phyloP scores from a whole-genome alignment of 257 asterid species.

The Osmanthus fragrans region DNA sequence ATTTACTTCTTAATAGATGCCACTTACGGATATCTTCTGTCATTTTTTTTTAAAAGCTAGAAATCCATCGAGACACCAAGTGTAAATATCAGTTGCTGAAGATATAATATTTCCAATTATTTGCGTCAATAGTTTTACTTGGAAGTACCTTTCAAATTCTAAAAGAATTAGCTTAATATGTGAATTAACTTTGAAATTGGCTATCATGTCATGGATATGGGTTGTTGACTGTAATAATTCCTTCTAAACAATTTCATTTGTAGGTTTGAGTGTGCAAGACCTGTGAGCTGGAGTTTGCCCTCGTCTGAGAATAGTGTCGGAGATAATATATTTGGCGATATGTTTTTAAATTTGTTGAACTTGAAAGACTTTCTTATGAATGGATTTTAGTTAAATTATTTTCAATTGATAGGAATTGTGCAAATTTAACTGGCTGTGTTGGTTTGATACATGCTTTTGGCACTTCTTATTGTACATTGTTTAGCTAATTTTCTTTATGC shows the following conservation, averaged over 20 bases:
- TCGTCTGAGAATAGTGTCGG: too few relatives aligned
- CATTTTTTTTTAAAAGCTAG: not conserved
- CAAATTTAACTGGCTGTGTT: not conserved
- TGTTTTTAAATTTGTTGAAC: not conserved
- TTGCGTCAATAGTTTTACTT: not conserved
- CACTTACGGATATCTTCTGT: not conserved
- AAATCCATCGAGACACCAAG: not conserved
- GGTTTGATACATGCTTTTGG: not conserved
- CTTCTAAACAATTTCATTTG: not conserved
- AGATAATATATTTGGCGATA: not conserved
- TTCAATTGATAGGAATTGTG: not conserved
- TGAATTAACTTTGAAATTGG: not conserved
- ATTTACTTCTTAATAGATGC: not conserved
- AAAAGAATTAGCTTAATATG: not conserved
- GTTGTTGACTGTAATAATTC: not conserved
- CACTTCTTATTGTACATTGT: not conserved
- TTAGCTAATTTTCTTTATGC: not conserved
- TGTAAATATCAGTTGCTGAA: not conserved
- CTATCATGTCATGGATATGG: not conserved
- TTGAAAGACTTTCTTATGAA: not conserved
- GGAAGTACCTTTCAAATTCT: not conserved
- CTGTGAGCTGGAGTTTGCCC: constrained; percentile 25
- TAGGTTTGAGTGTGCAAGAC: constrained; percentile 46
- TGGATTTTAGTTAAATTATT: constrained; percentile 3
- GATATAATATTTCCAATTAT: not conserved